Evolutionary conservation across 257 asterid genomes (phyloP), one percentile per base, ranked within the genome.

Genomic region (Galeopsis tetrahit): DNA sequence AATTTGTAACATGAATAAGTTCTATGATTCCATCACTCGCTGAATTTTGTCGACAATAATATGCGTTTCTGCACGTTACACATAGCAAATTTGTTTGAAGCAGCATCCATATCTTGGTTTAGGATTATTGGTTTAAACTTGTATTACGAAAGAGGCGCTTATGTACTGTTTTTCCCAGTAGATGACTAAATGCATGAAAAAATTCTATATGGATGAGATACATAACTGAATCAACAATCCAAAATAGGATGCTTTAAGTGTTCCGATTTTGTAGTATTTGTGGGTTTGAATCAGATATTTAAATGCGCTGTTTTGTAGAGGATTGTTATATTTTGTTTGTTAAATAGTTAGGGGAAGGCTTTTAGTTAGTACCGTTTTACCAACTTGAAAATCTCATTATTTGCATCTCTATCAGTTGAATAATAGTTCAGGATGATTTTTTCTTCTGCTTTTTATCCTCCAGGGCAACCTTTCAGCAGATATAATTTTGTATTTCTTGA

Each of bases 41-140:
- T 14, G 75, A 76, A 36, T 43, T 69, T 56, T 74, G 49, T 72
- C 48, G 13, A 65, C 48, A 62, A 49, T 62, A 78, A 53, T 61
- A 58, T 7, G 10, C 10, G 32, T 14, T 44, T 33, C 42, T 53
- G 65, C 39, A 36, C 63, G 28, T 39, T 56, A 10, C 10, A 42
- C 56, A 17, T 42, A 69, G 40, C 58, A 34, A 40, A 38, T 59
- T 39, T 28, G 59, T 13, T 36, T 43, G 64, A 52, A 52, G 72
- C 21, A 31, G 69, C 55, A 14, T 58, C 21, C 13, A 44, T 10
- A 46, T 62, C 14, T 58, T 14, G 38, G 57, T 43, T 15, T 69
- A 43, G 66, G 75, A 40, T 34, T 2, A 48, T 60, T 17, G n/a
- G n/a, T 71, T 74, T 65, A 39, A 68, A n/a, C 64, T 46, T 17